Percentiles rank a stretch among this genome's conserved stretches.
These are phyloP conservation scores for Aschersonia sp. DNA, from an alignment of 2,329 filamentous ascomycete species.

Conservation along the genomic window DNA sequence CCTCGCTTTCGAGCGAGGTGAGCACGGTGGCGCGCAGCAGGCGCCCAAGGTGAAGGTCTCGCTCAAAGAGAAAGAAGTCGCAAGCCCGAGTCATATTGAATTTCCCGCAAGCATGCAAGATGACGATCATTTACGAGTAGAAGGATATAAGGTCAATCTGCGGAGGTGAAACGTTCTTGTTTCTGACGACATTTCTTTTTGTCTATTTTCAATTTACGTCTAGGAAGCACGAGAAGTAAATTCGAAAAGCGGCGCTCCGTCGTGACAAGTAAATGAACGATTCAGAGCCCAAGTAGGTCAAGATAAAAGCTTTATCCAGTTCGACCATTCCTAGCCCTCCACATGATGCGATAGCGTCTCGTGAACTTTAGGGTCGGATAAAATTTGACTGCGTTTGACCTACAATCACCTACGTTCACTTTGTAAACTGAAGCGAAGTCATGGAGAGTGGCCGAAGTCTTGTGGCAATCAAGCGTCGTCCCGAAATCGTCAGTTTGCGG, in stretches of 20 bases:
- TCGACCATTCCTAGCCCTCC: too few species aligned
- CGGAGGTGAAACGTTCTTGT: slow-evolving; percentile 1
- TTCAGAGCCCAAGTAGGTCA: too few species aligned
- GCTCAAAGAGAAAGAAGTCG: slow-evolving; percentile 34
- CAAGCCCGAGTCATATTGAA: background rate
- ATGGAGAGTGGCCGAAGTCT: slow-evolving; percentile 3
- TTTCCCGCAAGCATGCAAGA: slow-evolving; percentile 14
- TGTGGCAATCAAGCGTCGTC: slow-evolving; percentile 90
- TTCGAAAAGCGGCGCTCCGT: background rate
- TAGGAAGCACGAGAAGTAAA: background rate
- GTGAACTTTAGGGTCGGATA: background rate
- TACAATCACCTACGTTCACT: background rate
- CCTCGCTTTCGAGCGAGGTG: slow-evolving; percentile 36
- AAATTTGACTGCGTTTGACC: background rate
- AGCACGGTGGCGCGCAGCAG: slow-evolving; percentile 8
- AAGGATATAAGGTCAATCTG: slow-evolving; percentile 33
- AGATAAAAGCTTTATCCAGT: too few species aligned
- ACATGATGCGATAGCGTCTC: too few species aligned
- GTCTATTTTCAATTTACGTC: too few species aligned
- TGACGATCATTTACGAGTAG: slow-evolving; percentile 30
- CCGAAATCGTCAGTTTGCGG: slow-evolving; percentile 30
- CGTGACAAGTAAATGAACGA: background rate
- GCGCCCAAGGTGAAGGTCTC: slow-evolving; percentile 28
- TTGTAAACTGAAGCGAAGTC: background rate
- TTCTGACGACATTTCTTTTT: background rate